Percentiles rank a stretch among this genome's conserved stretches.
Evolutionary conservation across 768 basidiomycete genomes (phyloP).

Genomic region (Leccinum truebloodii): DNA sequence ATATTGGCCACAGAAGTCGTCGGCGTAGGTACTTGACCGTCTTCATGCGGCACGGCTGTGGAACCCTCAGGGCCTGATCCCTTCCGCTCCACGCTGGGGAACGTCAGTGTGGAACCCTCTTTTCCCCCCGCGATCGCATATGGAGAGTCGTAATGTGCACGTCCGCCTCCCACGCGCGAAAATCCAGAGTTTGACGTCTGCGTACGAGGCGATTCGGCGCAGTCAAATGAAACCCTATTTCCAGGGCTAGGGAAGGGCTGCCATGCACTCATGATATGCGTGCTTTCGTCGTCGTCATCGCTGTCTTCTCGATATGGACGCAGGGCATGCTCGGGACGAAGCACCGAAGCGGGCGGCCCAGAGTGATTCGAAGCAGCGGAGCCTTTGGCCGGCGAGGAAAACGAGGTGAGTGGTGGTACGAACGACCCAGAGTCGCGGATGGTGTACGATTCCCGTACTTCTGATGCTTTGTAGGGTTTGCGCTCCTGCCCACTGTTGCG

Average conservation of each 20-base stretch:
- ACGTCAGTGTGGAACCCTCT: conserved; percentile 59
- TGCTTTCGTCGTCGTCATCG: conserved; percentile 67
- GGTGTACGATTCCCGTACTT: conserved; percentile 30
- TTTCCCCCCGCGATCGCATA: conserved; percentile 65
- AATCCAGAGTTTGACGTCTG: conserved; percentile 60
- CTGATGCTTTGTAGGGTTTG: conserved; percentile 26
- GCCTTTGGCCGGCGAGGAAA: conserved; percentile 30
- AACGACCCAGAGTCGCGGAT: conserved; percentile 50
- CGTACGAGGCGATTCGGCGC: conserved; percentile 29
- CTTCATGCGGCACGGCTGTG: conserved; percentile 26
- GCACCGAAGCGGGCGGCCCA: conserved; percentile 63
- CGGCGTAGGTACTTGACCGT: conserved; percentile 50
- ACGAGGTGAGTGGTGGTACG: conserved; percentile 41
- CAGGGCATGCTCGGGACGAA: conserved; percentile 78
- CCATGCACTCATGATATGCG: conserved; percentile 96
- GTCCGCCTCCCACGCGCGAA: conserved; percentile 83
- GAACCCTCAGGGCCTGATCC: conserved; percentile 29
- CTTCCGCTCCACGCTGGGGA: conserved; percentile 60
- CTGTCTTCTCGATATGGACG: conserved; percentile 76
- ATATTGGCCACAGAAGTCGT: conserved; percentile 44
- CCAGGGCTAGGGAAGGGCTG: conserved; percentile 60
- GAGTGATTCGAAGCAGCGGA: conserved; percentile 42
- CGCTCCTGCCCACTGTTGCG: conserved; percentile 37
- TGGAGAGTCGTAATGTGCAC: conserved; percentile 82
- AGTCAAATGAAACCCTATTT: conserved; percentile 25